Conservation (phyloP, 2,329 filamentous ascomycete species). For the Westerdykella sp. region DNA sequence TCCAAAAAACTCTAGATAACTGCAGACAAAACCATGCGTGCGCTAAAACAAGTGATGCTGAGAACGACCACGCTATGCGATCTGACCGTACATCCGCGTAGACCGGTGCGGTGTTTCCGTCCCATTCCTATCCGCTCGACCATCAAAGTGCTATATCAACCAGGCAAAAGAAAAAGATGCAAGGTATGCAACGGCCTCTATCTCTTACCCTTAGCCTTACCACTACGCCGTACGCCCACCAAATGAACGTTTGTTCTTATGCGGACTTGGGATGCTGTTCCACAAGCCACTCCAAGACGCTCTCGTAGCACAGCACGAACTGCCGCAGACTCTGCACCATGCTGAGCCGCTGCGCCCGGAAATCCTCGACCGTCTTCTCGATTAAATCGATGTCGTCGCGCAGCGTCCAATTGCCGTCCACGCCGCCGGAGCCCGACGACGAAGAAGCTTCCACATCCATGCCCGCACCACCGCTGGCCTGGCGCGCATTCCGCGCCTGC, state of each 20-base stretch:
- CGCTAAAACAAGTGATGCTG: too few relatives aligned
- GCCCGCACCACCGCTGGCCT: constrained; percentile 24
- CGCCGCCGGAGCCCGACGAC: constrained; percentile 7
- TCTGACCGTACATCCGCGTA: too few relatives aligned
- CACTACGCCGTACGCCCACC: too few relatives aligned
- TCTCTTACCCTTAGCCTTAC: too few relatives aligned
- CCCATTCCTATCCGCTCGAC: too few relatives aligned
- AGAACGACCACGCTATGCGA: too few relatives aligned
- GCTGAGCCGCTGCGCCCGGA: constrained; percentile 78
- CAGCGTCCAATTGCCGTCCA: constrained; percentile 56
- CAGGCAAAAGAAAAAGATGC: too few relatives aligned
- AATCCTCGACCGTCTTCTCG: constrained; percentile 82
- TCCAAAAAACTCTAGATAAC: too few relatives aligned
- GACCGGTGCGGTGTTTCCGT: too few relatives aligned
- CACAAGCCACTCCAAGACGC: constrained; percentile 78
- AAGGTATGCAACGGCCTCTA: too few relatives aligned
- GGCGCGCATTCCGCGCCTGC: constrained; percentile 30
- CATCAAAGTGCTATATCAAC: too few relatives aligned
- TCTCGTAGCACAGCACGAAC: constrained; percentile 95
- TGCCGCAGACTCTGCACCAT: constrained; percentile 96
- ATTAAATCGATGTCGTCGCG: constrained; percentile 72
- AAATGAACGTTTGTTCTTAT: constrained; percentile 5
- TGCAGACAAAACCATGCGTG: too few relatives aligned
- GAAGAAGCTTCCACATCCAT: constrained; percentile 39
- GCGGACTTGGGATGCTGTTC: constrained; percentile 38